Evolutionary conservation across 2,329 filamentous ascomycete genomes (phyloP), one percentile per base, ranked within the genome.

Genomic region (Falciphora oryzae): DNA sequence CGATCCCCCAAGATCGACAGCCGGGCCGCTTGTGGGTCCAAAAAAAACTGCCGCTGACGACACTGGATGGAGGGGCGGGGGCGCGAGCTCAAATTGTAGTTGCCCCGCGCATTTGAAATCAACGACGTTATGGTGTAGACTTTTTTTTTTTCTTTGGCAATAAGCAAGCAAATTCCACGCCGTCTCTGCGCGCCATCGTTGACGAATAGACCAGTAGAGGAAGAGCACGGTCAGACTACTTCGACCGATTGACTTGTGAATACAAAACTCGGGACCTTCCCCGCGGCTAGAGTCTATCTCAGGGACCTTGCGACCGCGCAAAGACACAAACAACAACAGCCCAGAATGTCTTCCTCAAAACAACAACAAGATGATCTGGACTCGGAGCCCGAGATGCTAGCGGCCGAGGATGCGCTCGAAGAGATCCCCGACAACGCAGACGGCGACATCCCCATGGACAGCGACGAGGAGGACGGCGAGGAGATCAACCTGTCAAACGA

Each of bases 401-500:
- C 89, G 71, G 85, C 86, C 64, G 88, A 90, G 53, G 93, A 97
- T 69, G 89, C 87, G 3, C 89, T 86, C 32, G 92, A 96, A 78
- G 88, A 95, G 75, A 83, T 93, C 64, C 72, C 90, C 87, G 4
- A 91, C 35, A 83, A 82, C 59, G 85, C 84, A 59, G 81, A 81
- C 59, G 83, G 77, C n/a, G 83, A 85, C 63, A 78, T 70, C 13
- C 70, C 71, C 31, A 71, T 73, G 67, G 70, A 71, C 66, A 71
- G 68, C 61, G 71, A 69, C 61, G 68, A 70, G 4, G 68, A 67
- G 32, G 79, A 81, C 50, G 79, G 81, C 32, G 84, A 88, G 70
- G 92, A 95, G 75, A 87, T 97, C 57, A 79, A 86, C 57, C 83
- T 98, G 8, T 87, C 95, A 68, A 99, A 98, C 81, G 94, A 99